Base-by-base conservation (phyloP, 306 rosid species). In the Arachis hypogaea region DNA sequence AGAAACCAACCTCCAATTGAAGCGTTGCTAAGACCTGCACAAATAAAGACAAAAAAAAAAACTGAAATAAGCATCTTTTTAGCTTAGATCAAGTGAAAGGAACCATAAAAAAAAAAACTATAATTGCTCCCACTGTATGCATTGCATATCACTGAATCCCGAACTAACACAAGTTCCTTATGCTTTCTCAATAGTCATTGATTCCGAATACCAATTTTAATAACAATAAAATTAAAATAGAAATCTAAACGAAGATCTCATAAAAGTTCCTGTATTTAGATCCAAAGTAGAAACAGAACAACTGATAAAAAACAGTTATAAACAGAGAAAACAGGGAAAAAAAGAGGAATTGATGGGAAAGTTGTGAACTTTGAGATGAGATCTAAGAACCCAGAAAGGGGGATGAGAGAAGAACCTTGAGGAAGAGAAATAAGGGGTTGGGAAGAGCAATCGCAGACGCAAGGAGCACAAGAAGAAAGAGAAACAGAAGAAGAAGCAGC, bases 401-500 rank as follows among this genome's bases (percentile, higher is more conserved):
- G 66, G 10, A 64, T 51, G 62, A 22, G 12, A 68, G 16, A 10
- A 22, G 4, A 12, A 77, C 97, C 92, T 72, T 86, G 77, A 28
- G 97, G 95, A 43, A 93, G 86, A 28, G 93, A 80, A 78, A 93
- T 79, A 41, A 81, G 63, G 41, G 98, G 97, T 50, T 84, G 91
- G 54, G 98, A 88, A 78, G 96, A 82, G 72, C 97, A 93, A 71
- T 90, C 93, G 33, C 98, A 90, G 77, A 78, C 57, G 80, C 98
- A 93, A 44, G 93, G 85, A 29, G 90, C 72, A 75, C 96, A 93
- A 65, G 83, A 52, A 52, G 58, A 52, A 4, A 33, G 38, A 46
- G 51, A 46, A 43, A 7, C 59, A 33, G 90, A 85, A 62, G 96
- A 85, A 22, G 82, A 87, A 54, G 85, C 89, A 62, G 86, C 93